Base-by-base conservation (phyloP, 2,329 filamentous ascomycete species). In the Delphinella strobiligena region DNA sequence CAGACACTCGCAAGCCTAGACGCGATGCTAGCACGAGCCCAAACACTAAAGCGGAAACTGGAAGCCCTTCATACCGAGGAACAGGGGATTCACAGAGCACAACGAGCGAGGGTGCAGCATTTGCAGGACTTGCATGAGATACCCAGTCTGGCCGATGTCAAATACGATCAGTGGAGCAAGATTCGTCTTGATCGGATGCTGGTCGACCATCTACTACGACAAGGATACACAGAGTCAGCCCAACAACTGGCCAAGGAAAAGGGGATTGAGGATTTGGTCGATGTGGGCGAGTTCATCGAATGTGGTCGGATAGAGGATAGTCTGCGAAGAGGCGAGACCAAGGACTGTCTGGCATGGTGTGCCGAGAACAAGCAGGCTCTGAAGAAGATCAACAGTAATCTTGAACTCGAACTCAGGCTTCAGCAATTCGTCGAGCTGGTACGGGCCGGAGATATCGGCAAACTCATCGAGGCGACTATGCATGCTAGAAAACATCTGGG, bases 391-490 rank as follows among this genome's bases (percentile, higher is more conserved):
- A 80, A 84, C 59, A 86, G 80, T 53, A 83, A 82, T 49, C 72
- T 98, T 12, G 91, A 98, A 60, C 93, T 94, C 54, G 85, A 93
- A 69, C 73, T 98, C 32, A 80, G 91, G 10, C 72, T 93, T 52
- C 91, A 98, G 60, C 88, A 96, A 58, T 96, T 88, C 58, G 88
- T 96, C 51, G 91, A 96, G 61, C 71, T 96, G 45, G 77, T 93
- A 43, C 72, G 89, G 44, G 75, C 71, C 30, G 74, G 74, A 39
- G 69, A 78, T 4, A 67, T 72, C 17, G 56, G 64, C 5, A 86
- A 81, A 54, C 68, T 82, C 33, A 62, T 78, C 35, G 87, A 95
- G 47, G 87, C 88, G 10, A 82, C 87, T 45, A 60, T 70, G 17
- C 84, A 96, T 62, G 87, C 87, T 18, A 81, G 78, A 55, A 93